phyloP scores from a whole-genome alignment of 2,329 filamentous ascomycete genomes.

The Ceratocystis albifundus region DNA sequence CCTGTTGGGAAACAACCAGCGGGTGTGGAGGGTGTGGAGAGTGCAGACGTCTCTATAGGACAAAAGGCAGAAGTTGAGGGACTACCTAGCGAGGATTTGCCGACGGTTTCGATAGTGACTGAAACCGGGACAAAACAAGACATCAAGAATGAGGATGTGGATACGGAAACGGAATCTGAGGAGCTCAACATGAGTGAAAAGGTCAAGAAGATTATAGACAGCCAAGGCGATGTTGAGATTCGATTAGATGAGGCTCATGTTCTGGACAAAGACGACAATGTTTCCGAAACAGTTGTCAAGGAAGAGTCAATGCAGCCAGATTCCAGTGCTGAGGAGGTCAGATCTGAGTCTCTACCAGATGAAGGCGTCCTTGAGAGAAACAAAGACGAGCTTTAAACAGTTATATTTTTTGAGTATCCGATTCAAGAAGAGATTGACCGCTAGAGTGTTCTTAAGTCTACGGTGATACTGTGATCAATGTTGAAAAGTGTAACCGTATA shows the following conservation, averaged over 20 bases:
- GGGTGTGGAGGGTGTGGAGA: constrained; percentile 25
- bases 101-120: constrained; percentile 32
- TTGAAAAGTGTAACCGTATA: not conserved
- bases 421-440: not conserved
- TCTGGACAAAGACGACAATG: constrained; percentile 17
- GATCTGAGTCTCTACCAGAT: not conserved
- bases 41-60: constrained; percentile 28
- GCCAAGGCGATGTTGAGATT: constrained; percentile 20
- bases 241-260: not conserved
- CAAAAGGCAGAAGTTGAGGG: constrained; percentile 28
- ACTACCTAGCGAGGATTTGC: constrained; percentile 35
- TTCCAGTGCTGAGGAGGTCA: constrained; percentile 28
- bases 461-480: not conserved
- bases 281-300: constrained; percentile 20
- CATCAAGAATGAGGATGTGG: constrained; percentile 28
- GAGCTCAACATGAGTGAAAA: constrained; percentile 39
- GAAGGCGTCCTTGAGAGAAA: not conserved
- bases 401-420: not conserved
- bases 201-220: constrained; percentile 44
- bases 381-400: constrained; percentile 17
- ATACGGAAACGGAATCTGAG: constrained; percentile 27
- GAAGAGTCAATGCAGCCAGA: not conserved
- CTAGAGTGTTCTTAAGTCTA: not conserved
- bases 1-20: constrained; percentile 25
- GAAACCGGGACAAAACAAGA: not conserved